phyloP scores from a whole-genome alignment of 257 asterid species.

The Solanum medicagineum region DNA sequence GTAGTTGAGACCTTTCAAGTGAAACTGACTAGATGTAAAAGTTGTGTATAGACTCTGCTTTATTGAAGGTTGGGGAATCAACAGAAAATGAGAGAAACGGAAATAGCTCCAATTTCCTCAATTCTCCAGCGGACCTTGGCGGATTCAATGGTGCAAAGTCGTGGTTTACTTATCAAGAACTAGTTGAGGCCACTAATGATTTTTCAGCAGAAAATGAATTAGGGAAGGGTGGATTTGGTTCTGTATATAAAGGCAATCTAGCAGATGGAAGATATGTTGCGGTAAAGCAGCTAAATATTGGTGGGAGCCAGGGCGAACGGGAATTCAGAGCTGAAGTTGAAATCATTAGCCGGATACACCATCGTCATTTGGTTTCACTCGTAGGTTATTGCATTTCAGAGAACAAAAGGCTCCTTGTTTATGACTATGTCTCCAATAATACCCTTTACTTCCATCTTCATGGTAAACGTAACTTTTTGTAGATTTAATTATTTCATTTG shows the following conservation, averaged over 20 bases:
- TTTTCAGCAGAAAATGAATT: conserved; percentile 60
- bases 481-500: not conserved
- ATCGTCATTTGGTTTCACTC: conserved; percentile 91
- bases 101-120: conserved; percentile 19
- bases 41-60: conserved; percentile 47
- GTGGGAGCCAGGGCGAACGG: conserved; percentile 87
- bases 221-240: conserved; percentile 95
- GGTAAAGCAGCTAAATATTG: conserved; percentile 64
- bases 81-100: conserved; percentile 18
- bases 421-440: conserved; percentile 76
- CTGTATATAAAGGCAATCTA: conserved; percentile 72
- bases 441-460: conserved; percentile 95
- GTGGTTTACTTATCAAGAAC: conserved; percentile 65
- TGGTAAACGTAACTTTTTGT: conserved; percentile 32
- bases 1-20: not conserved
- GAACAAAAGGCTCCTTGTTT: conserved; percentile 65
- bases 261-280: conserved; percentile 76
- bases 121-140: conserved; percentile 43
- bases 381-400: conserved; percentile 94
- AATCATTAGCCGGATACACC: conserved; percentile 86
- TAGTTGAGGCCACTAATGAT: conserved; percentile 59
- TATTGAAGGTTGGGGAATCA: conserved; percentile 36
- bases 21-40: conserved; percentile 1
- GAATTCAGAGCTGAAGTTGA: conserved; percentile 97
- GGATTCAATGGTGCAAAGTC: conserved; percentile 62